These are phyloP conservation scores for Tympanopsis confertula DNA, from an alignment of 2,329 filamentous ascomycete species.

Conservation along the genomic window DNA sequence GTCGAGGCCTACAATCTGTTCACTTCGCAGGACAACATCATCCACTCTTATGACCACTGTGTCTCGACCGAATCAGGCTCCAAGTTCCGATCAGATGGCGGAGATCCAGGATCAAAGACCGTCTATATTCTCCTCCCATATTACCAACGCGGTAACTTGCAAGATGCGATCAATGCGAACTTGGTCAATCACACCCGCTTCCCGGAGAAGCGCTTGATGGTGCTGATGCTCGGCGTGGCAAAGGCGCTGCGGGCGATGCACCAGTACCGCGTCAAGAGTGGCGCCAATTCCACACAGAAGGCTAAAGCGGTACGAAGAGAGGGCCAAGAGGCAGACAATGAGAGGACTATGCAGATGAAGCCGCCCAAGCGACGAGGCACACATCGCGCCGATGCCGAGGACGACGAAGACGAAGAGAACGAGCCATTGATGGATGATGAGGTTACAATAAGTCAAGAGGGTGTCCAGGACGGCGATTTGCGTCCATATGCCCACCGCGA, in stretches of 20 bases:
- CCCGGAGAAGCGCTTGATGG: constrained; percentile 78
- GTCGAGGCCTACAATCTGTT: constrained; percentile 95
- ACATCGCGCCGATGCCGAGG: constrained; percentile 39
- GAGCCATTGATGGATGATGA: constrained; percentile 76
- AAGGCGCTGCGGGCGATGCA: constrained; percentile 84
- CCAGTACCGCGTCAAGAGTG: constrained; percentile 54
- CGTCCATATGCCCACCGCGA: constrained; percentile 88
- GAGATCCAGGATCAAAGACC: constrained; percentile 66
- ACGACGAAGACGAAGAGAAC: constrained; percentile 63
- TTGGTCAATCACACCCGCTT: constrained; percentile 88
- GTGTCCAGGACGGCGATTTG: constrained; percentile 54
- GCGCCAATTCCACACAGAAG: constrained; percentile 11
- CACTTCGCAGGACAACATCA: constrained; percentile 71
- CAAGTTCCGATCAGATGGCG: constrained; percentile 40
- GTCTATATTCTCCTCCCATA: constrained; percentile 95
- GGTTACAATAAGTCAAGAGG: constrained; percentile 53
- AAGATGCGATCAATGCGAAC: constrained; percentile 98
- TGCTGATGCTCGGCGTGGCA: constrained; percentile 84
- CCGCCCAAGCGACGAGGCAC: constrained; percentile 18
- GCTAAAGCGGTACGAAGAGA: constrained; percentile 18
- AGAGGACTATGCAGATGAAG: constrained; percentile 25
- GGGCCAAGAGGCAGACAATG: constrained; percentile 19
- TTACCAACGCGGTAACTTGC: constrained; percentile 86
- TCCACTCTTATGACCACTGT: constrained; percentile 71
- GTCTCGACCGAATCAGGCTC: constrained; percentile 61